Percentiles rank a stretch among this genome's conserved stretches.
Conservation (phyloP, 257 asterid species). For the Prunella vulgaris region DNA sequence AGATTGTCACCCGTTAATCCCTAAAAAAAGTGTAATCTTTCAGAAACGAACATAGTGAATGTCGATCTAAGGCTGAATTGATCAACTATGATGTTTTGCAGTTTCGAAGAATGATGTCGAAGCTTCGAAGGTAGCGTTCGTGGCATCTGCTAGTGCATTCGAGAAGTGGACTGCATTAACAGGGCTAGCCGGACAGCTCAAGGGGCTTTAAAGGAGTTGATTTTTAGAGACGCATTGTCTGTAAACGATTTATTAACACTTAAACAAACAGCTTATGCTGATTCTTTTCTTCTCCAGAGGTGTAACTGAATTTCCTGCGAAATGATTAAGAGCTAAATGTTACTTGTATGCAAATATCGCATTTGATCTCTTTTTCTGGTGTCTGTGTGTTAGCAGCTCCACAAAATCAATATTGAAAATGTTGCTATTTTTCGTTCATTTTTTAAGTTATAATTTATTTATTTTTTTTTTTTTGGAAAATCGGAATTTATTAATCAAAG, state of each 20-base stretch:
- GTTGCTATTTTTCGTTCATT: no score
- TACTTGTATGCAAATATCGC: neutral
- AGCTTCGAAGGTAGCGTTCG: conserved; percentile 67
- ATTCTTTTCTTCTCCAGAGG: neutral
- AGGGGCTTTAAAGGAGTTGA: conserved; percentile 60
- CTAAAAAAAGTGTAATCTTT: no score
- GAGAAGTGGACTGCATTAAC: conserved; percentile 81
- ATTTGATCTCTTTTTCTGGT: neutral
- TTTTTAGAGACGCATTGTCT: neutral
- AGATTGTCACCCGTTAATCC: neutral
- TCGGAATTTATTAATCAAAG: no score
- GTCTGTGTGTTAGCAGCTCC: neutral
- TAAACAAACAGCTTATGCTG: neutral
- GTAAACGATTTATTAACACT: conserved; percentile 6
- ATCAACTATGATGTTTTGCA: conserved; percentile 32
- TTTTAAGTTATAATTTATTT: no score
- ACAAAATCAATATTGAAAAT: neutral
- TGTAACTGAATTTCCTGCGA: conserved; percentile 1
- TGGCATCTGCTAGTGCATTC: conserved; percentile 72
- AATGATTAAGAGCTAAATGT: neutral
- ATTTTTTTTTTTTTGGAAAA: no score
- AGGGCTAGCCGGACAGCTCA: conserved; percentile 68
- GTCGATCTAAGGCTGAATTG: neutral
- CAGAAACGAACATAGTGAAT: neutral
- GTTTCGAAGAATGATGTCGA: conserved; percentile 63